Conservation (phyloP, 2,329 filamentous ascomycete species). For the Mollisia scopiformis region DNA sequence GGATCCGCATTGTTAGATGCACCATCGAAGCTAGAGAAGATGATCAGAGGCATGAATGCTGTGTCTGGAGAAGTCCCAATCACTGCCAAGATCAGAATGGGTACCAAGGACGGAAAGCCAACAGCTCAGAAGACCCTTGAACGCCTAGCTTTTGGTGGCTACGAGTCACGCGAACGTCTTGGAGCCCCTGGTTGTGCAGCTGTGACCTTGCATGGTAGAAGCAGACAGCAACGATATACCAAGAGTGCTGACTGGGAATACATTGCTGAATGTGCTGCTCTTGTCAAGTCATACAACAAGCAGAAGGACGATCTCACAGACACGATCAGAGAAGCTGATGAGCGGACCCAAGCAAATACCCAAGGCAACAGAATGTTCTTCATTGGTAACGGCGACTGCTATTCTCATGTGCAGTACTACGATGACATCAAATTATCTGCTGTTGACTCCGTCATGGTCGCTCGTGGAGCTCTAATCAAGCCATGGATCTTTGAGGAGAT, state of each 20-base stretch:
- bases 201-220: slow-evolving; percentile 93
- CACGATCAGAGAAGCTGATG: slow-evolving; percentile 77
- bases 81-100: slow-evolving; percentile 92
- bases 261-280: slow-evolving; percentile 84
- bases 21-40: slow-evolving; percentile 87
- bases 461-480: slow-evolving; percentile 94
- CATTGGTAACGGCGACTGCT: slow-evolving; percentile 95
- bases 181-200: slow-evolving; percentile 87
- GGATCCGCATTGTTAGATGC: slow-evolving; percentile 92
- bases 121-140: slow-evolving; percentile 82
- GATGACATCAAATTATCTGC: slow-evolving; percentile 74
- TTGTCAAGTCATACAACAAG: slow-evolving; percentile 80
- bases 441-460: slow-evolving; percentile 96
- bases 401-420: slow-evolving; percentile 87
- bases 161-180: slow-evolving; percentile 68
- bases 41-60: slow-evolving; percentile 92
- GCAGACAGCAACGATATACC: slow-evolving; percentile 92
- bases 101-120: slow-evolving; percentile 77
- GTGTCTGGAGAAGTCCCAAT: slow-evolving; percentile 91
- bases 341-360: slow-evolving; percentile 68
- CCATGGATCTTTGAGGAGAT: slow-evolving; percentile 99
- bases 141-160: slow-evolving; percentile 78
- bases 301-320: slow-evolving; percentile 70
- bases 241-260: slow-evolving; percentile 93
- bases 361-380: slow-evolving; percentile 79